Conservation (phyloP, 2,329 filamentous ascomycete species). For the Dendryphion nanum region DNA sequence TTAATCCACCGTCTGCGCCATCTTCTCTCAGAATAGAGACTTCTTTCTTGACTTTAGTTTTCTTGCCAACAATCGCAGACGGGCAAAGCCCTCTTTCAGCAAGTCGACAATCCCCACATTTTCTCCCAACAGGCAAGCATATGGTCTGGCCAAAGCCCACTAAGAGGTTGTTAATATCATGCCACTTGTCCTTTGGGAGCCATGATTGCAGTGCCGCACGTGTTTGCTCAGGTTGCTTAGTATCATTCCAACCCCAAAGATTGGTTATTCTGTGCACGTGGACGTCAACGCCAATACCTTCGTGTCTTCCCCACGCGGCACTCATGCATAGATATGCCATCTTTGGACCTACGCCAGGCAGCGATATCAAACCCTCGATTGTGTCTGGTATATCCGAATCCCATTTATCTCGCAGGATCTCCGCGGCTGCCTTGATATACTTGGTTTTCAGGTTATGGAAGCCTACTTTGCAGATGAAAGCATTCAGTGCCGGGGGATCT, state of each 20-base stretch:
- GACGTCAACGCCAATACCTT: conserved; percentile 89
- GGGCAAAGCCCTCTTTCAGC: conserved; percentile 73
- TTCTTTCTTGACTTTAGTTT: conserved; percentile 53
- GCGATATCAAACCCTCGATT: conserved; percentile 69
- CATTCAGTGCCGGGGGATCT: conserved; percentile 64
- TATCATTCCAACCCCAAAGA: conserved; percentile 88
- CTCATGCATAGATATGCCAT: conserved; percentile 90
- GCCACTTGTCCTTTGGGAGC: conserved; percentile 83
- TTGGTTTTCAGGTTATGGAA: conserved; percentile 96
- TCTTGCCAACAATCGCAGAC: conserved; percentile 46
- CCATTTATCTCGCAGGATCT: conserved; percentile 69
- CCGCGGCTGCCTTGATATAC: conserved; percentile 73
- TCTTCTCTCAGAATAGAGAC: conserved; percentile 13
- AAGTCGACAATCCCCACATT: conserved; percentile 83
- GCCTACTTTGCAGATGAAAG: conserved; percentile 78
- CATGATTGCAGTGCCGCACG: conserved; percentile 72
- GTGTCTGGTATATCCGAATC: conserved; percentile 76
- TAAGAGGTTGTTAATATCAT: conserved; percentile 86
- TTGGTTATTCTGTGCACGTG: conserved; percentile 95
- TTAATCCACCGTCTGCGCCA: conserved; percentile 5
- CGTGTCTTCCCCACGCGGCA: conserved; percentile 66
- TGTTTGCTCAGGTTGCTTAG: conserved; percentile 79
- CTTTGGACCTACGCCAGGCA: conserved; percentile 89
- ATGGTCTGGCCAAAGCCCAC: conserved; percentile 87
- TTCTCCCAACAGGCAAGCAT: conserved; percentile 74